Percentiles rank a stretch among this genome's conserved stretches.
These are phyloP conservation scores for Crotalaria pallida DNA, from an alignment of 306 rosid genomes.

Conservation along the genomic window DNA sequence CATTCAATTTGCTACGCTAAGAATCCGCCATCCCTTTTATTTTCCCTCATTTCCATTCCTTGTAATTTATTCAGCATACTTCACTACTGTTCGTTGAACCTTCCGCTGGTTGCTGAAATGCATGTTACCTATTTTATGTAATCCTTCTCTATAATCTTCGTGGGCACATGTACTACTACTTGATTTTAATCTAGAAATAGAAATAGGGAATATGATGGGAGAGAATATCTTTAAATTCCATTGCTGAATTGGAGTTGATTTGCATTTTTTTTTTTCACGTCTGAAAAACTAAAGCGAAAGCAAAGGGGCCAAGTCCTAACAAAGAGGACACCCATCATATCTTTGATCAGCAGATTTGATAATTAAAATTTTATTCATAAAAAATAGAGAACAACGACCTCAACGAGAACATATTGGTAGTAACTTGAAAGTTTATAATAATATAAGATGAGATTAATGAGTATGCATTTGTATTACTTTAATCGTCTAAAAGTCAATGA, in stretches of 20 bases:
- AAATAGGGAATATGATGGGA: not conserved
- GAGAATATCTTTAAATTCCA: not conserved
- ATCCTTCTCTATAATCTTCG: not conserved
- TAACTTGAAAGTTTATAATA: too few species aligned
- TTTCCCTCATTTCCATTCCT: not conserved
- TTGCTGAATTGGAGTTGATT: not conserved
- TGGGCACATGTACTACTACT: not conserved
- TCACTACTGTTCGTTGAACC: slow-evolving; percentile 18
- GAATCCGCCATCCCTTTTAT: slow-evolving; percentile 16
- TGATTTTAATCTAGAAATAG: not conserved
- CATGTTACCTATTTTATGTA: not conserved
- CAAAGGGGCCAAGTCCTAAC: too few species aligned
- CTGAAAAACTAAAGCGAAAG: too few species aligned
- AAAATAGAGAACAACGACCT: too few species aligned
- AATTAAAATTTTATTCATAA: too few species aligned
- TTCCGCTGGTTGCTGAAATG: slow-evolving; percentile 1
- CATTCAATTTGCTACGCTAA: slow-evolving; percentile 35
- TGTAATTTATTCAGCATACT: not conserved
- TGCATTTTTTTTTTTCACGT: too few species aligned
- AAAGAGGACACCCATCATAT: too few species aligned
- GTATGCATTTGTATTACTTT: too few species aligned
- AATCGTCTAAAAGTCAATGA: too few species aligned
- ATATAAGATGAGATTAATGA: too few species aligned
- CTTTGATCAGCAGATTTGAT: too few species aligned
- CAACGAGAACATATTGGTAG: too few species aligned